phyloP scores from a whole-genome alignment of 139 green algal genomes.

The Chlamydomonas sphaeroides region DNA sequence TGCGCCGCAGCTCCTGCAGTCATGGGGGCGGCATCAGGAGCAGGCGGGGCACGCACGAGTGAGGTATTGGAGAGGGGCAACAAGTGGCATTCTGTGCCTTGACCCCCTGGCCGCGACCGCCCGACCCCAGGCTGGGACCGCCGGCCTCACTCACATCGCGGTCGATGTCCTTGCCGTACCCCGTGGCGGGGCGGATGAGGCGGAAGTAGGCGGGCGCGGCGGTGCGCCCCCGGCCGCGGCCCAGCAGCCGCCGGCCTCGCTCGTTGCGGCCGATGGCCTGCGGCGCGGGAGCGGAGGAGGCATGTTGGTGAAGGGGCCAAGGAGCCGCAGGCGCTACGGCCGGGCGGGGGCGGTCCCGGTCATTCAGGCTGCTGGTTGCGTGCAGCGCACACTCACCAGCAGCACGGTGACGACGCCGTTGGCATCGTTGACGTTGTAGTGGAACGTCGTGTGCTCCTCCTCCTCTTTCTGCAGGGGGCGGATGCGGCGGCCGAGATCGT shows the following conservation, averaged over 20 bases:
- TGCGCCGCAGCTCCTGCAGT: neutral
- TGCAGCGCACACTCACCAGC: neutral
- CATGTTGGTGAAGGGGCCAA: neutral
- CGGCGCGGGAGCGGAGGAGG: neutral
- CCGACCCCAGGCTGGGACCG: too few relatives aligned
- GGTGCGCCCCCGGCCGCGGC: neutral
- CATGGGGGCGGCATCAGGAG: neutral
- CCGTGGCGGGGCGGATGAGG: constrained; percentile 46
- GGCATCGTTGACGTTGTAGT: neutral
- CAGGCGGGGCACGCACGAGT: too few relatives aligned
- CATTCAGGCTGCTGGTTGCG: too few relatives aligned
- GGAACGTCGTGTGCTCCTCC: neutral
- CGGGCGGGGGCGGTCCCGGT: too few relatives aligned
- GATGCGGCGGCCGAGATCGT: too few relatives aligned
- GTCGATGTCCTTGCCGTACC: constrained; percentile 38
- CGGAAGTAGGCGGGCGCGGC: constrained; percentile 34
- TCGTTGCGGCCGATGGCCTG: constrained; percentile 57
- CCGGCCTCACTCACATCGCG: constrained; percentile 35
- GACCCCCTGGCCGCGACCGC: too few relatives aligned
- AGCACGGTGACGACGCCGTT: neutral
- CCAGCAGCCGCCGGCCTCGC: constrained; percentile 30
- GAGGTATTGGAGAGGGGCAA: too few relatives aligned
- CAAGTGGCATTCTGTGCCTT: too few relatives aligned
- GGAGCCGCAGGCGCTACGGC: neutral
- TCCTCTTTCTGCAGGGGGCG: neutral